Conservation (phyloP, 1,139 yeast species). For the Kurtzmaniella quercitrusa region DNA sequence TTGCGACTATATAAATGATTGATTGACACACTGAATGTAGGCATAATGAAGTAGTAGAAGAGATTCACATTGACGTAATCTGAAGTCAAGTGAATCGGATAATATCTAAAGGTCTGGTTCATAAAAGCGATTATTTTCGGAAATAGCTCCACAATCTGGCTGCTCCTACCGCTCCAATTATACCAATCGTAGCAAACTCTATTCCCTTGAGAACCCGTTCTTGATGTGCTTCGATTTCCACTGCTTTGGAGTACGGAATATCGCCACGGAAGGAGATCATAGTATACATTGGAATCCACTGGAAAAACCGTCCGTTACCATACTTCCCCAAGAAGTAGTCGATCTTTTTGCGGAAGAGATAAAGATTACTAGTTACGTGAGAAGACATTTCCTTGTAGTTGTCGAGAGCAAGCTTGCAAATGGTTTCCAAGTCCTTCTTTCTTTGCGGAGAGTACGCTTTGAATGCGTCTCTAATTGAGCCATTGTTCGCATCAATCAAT, state of each 20-base stretch:
- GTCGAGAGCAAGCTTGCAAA: conserved; percentile 71
- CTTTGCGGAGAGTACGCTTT: conserved; percentile 53
- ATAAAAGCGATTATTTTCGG: neutral
- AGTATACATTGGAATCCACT: conserved; percentile 84
- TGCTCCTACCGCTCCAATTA: conserved; percentile 14
- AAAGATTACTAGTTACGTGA: conserved; percentile 63
- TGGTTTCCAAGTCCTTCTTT: conserved; percentile 66
- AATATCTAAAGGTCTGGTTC: too few species aligned
- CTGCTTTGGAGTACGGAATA: conserved; percentile 70
- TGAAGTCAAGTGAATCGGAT: too few species aligned
- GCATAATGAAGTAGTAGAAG: too few species aligned
- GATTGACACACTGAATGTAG: neutral
- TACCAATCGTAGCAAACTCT: conserved; percentile 19
- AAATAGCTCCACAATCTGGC: conserved; percentile 11
- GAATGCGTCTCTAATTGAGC: conserved; percentile 50
- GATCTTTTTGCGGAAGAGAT: conserved; percentile 59
- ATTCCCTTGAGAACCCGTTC: conserved; percentile 34
- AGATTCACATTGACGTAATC: too few species aligned
- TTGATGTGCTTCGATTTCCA: conserved; percentile 50
- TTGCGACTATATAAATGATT: conserved; percentile 1
- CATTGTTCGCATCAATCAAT: conserved; percentile 41
- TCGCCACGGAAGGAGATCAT: conserved; percentile 91
- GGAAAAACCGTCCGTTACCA: conserved; percentile 37
- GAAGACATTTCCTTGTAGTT: conserved; percentile 89
- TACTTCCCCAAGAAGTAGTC: conserved; percentile 61